Base-by-base conservation (phyloP, 2,329 filamentous ascomycete species). In the Aspergillus puulaauensis region DNA sequence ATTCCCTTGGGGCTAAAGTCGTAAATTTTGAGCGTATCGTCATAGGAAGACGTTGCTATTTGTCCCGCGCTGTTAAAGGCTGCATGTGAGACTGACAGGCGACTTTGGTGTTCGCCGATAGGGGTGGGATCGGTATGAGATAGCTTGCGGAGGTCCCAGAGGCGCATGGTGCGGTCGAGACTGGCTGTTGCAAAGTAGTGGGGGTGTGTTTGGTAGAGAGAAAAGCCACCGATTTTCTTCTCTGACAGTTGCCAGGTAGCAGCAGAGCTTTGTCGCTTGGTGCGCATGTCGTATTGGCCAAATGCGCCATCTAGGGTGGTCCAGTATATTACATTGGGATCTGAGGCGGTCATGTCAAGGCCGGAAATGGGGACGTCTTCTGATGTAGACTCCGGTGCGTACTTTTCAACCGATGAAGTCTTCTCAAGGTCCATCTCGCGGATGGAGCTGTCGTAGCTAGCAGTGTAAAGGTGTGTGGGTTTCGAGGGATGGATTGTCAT, bases 151-250 rank as follows among this genome's bases (percentile, higher is more conserved):
- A 96, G 68, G 67, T 99, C 95, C 95, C 95, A 99, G 3, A 99
- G 83, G 67, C 93, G 93, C 67, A 99, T 78, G 0, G 88, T 96
- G 3, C 93, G 85, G 70, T 99, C 95, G 0, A 99, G 80, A 0
- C 91, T 96, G 0, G 93, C 95, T 0, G 95, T 98, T 0, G 92
- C 91, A 0, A 96, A 76, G 4, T 96, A 84, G 68, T 98, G 90
- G 0, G 92, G 87, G 2, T 91, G 83, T 0, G 87, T 73, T 0
- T 95, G 93, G 66, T 96, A 88, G 2, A 97, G 75, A 0, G 88
- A 90, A 74, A 98, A 98, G 0, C 95, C 95, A 17, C 95, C 95
- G 54, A 99, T 97, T 70, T 99, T 99, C 73, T 96, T 93, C 53
- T 96, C 92, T 0, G 88, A 90, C 0, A 98, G 79, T 8, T 85